Conservation (phyloP, 495 filamentous ascomycete species). For the Wilcoxina mikolae region DNA sequence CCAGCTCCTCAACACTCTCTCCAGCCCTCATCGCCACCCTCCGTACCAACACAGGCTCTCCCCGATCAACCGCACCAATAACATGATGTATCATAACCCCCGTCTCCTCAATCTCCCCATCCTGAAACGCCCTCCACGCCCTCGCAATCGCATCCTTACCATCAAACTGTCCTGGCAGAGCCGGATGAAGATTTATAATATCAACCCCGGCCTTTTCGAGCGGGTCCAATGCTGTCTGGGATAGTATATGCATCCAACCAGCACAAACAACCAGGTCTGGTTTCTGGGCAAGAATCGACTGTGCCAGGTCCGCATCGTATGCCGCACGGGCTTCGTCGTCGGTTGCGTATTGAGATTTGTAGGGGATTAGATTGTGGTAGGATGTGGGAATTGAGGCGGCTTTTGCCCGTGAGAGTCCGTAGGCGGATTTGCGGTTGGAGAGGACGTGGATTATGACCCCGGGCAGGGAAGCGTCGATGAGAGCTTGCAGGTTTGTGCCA, state of each 20-base stretch:
- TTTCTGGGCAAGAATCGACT: constrained; percentile 46
- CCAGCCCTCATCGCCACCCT: constrained; percentile 57
- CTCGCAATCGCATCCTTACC: constrained; percentile 65
- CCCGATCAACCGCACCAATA: constrained; percentile 70
- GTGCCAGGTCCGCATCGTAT: constrained; percentile 72
- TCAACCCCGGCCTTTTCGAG: constrained; percentile 43
- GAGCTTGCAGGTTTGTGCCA: constrained; percentile 79
- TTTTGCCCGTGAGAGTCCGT: constrained; percentile 58
- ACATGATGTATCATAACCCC: constrained; percentile 93
- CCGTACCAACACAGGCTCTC: constrained; percentile 53
- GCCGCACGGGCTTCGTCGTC: constrained; percentile 42
- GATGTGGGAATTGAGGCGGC: constrained; percentile 57
- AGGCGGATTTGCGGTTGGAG: constrained; percentile 68
- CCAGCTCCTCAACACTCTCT: constrained; percentile 50
- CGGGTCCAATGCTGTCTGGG: constrained; percentile 49
- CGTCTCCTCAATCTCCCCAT: constrained; percentile 51
- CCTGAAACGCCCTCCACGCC: constrained; percentile 59
- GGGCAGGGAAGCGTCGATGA: constrained; percentile 50
- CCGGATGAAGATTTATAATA: constrained; percentile 81
- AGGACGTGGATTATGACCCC: constrained; percentile 56
- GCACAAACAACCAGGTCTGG: constrained; percentile 59
- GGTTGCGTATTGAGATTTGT: constrained; percentile 39
- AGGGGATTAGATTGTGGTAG: constrained; percentile 70
- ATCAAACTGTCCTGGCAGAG: constrained; percentile 60
- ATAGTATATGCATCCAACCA: constrained; percentile 63